phyloP scores from a whole-genome alignment of 208 protist genomes.

The Acanthamoeba castellanii region DNA sequence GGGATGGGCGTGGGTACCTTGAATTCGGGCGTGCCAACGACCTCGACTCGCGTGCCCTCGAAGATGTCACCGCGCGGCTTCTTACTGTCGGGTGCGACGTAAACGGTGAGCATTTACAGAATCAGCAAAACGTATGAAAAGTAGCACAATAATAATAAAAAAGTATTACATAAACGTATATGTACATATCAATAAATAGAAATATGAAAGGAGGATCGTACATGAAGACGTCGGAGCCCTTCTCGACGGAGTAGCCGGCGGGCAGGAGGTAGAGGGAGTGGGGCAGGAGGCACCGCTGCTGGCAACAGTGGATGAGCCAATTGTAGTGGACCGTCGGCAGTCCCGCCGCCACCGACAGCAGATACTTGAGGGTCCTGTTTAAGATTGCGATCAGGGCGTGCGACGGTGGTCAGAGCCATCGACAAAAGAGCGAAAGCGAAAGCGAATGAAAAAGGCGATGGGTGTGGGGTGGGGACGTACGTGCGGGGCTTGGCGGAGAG shows the following conservation, averaged over 20 bases:
- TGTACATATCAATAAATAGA: no score
- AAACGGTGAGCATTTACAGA: no score
- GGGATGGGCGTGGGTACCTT: neutral
- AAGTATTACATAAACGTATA: no score
- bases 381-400: no score
- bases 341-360: constrained; percentile 47
- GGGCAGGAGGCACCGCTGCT: constrained; percentile 64
- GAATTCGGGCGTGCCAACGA: constrained; percentile 39
- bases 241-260: constrained; percentile 52
- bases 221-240: constrained; percentile 56
- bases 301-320: constrained; percentile 63
- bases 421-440: neutral
- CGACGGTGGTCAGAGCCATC: no score
- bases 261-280: constrained; percentile 55
- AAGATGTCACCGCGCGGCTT: constrained; percentile 25
- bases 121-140: no score
- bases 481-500: constrained; percentile 37
- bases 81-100: neutral
- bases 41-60: constrained; percentile 39
- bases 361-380: constrained; percentile 65
- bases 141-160: no score
- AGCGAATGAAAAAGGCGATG: neutral
- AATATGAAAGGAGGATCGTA: neutral
- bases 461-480: neutral
- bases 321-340: constrained; percentile 60